Evolutionary conservation across 495 filamentous ascomycete species (phyloP).

Genomic region (Aspergillus hancockii): DNA sequence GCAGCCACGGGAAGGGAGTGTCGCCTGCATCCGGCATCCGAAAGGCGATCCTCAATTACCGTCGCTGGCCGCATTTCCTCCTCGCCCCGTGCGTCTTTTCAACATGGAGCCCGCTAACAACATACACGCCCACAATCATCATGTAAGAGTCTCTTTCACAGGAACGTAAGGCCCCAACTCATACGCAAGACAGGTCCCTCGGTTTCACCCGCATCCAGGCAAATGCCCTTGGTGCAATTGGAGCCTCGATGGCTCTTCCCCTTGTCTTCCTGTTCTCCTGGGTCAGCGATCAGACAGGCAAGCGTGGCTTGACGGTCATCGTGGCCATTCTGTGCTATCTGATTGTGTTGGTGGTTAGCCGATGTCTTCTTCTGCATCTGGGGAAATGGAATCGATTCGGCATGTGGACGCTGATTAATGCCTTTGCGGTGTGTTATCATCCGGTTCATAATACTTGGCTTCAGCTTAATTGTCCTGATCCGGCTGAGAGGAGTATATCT

Average conservation of each 20-base stretch:
- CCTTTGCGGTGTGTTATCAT: slow-evolving; percentile 35
- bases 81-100: slow-evolving; percentile 36
- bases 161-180: background rate
- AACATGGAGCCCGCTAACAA: slow-evolving; percentile 37
- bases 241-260: slow-evolving; percentile 29
- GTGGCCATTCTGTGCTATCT: slow-evolving; percentile 26
- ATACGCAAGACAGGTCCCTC: slow-evolving; percentile 16
- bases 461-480: slow-evolving; percentile 28
- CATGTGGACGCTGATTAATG: slow-evolving; percentile 35
- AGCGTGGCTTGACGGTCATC: slow-evolving; percentile 28
- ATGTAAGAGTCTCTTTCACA: slow-evolving; percentile 11
- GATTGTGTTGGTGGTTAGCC: slow-evolving; percentile 20
- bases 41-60: slow-evolving; percentile 24
- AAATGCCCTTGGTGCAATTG: slow-evolving; percentile 39
- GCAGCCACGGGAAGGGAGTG: background rate
- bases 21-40: slow-evolving; percentile 16
- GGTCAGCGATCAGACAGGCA: slow-evolving; percentile 24
- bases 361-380: slow-evolving; percentile 17
- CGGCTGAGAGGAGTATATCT: slow-evolving; percentile 31
- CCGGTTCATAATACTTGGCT: slow-evolving; percentile 40
- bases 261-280: slow-evolving; percentile 35
- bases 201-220: slow-evolving; percentile 32
- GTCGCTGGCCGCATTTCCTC: slow-evolving; percentile 38
- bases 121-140: slow-evolving; percentile 41
- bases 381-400: slow-evolving; percentile 28